Evolutionary conservation across 73 alveolate genomes (phyloP), one percentile per base, ranked within the genome.

Genomic region (Breviolum minutum): DNA sequence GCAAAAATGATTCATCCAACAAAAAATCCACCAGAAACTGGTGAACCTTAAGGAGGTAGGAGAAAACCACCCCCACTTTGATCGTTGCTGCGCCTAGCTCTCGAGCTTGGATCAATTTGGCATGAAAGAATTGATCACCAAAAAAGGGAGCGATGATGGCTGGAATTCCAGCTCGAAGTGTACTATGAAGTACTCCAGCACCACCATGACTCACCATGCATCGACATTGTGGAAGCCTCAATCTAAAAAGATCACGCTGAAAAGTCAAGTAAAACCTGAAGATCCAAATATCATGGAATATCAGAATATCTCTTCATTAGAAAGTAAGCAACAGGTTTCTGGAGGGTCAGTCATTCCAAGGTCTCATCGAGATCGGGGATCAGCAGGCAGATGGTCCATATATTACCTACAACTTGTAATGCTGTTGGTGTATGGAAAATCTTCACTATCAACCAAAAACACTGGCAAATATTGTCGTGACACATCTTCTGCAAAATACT

Each of bases 181-280:
- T 81, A 69, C 90, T 81, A 54, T 81, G 90, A 48, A 81, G 90
- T 29, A 20, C 32, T 40, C 90, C 90, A 9, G 90, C 90, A 2
- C 90, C 90, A 20, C 90, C 90, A 54, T 81, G 90, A 13, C 90
- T 48, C 20, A 81, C 68, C 90, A 81, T 81, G 16, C 90, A 81
- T 30, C 90, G 26, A 22, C 90, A 81, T 13, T 14, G 27, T 6
- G 90, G 90, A 40, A 81, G 90, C 90, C 90, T 81, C 64, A n/a
- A 40, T 40, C 54, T 40, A 40, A 40, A 0, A 40, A 40, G 54
- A 40, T 40, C 54, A 40, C 54, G 3, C 54, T 26, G 48, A 73
- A 8, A 8, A 8, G 0, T 8, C 81, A 13, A 71, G 5, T 13
- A 11, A 71, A 71, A 71, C 81, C 30, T 22, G 40, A 73, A 40